Percentiles rank a stretch among this genome's conserved stretches.
phyloP scores from a whole-genome alignment of 768 basidiomycete species.

The Grammothele lineata region DNA sequence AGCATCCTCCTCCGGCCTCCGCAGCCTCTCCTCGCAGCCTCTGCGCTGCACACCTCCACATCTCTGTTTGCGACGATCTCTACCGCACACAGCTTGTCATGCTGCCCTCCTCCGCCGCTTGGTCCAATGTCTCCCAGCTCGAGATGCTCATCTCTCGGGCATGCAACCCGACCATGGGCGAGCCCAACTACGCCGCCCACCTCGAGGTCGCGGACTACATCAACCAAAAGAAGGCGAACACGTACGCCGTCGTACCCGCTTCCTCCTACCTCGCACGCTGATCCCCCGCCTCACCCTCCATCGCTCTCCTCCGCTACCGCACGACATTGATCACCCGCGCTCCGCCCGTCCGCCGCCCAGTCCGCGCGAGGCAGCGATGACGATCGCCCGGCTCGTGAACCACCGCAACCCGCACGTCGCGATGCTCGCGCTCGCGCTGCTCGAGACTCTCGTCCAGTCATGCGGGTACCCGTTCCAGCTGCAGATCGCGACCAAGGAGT shows the following conservation, averaged over 20 bases:
- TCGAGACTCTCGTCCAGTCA: slow-evolving; percentile 89
- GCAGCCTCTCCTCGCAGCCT: neutral
- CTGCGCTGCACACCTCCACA: too few species aligned
- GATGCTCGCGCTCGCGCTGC: slow-evolving; percentile 77
- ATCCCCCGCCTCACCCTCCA: neutral
- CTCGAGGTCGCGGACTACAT: slow-evolving; percentile 93
- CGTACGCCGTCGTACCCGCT: slow-evolving; percentile 45
- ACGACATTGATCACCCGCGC: neutral
- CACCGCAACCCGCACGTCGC: slow-evolving; percentile 91
- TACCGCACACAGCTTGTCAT: neutral
- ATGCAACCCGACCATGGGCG: slow-evolving; percentile 80
- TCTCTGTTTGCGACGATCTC: too few species aligned
- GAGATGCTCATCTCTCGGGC: slow-evolving; percentile 72
- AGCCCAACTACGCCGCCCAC: slow-evolving; percentile 89
- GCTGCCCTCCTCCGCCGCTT: slow-evolving; percentile 8
- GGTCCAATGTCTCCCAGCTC: slow-evolving; percentile 11
- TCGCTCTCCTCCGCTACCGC: neutral
- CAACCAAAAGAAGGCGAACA: slow-evolving; percentile 95
- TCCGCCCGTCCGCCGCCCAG: slow-evolving; percentile 34
- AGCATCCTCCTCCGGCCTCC: neutral
- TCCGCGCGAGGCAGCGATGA: slow-evolving; percentile 89
- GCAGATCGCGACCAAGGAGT: slow-evolving; percentile 96
- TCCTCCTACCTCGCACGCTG: neutral
- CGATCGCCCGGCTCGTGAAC: slow-evolving; percentile 79
- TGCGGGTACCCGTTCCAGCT: slow-evolving; percentile 98